A percentile compares a stretch with the other conserved stretches of the same genome.
phyloP scores from a whole-genome alignment of 2,329 filamentous ascomycete genomes.

The Aspergillus pseudonomiae region DNA sequence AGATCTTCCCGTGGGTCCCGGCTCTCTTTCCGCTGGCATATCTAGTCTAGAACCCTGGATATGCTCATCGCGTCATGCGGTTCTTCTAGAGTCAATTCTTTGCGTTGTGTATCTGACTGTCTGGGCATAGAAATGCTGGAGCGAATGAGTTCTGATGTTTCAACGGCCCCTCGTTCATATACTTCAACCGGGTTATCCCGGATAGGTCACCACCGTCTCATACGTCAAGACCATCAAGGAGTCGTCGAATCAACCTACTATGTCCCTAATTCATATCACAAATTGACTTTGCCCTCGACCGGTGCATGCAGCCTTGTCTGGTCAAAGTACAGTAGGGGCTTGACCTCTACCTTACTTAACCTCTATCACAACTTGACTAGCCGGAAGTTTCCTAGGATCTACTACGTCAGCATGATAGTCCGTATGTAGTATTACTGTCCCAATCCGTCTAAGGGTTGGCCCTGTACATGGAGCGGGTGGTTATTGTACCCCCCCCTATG shows the following conservation, averaged over 20 bases:
- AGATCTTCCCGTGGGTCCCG: conserved; percentile 1
- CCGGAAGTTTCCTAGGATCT: conserved; percentile 26
- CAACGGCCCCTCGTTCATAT: conserved; percentile 11
- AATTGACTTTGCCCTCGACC: not conserved
- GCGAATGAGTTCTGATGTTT: conserved; percentile 11
- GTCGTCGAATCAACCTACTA: conserved; percentile 17
- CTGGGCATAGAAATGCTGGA: not conserved
- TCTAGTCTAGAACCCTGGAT: conserved; percentile 17
- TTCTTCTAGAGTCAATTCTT: conserved; percentile 17
- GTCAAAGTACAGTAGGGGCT: not conserved
- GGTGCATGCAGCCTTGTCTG: not conserved
- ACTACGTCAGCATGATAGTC: conserved; percentile 40
- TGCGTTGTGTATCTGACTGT: not conserved
- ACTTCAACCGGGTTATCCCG: conserved; percentile 9
- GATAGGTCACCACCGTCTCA: conserved; percentile 20
- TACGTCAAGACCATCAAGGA: conserved; percentile 26
- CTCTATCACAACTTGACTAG: conserved; percentile 8
- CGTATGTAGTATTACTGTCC: conserved; percentile 3
- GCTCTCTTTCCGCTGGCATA: conserved; percentile 18
- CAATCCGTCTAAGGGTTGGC: not conserved
- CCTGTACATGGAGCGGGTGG: not conserved
- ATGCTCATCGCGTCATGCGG: conserved; percentile 10
- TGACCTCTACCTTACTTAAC: not conserved
- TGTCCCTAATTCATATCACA: not conserved
- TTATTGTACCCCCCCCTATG: conserved; percentile 6